Conservation (phyloP, 768 basidiomycete genomes). For the Termitomyces sp. region DNA sequence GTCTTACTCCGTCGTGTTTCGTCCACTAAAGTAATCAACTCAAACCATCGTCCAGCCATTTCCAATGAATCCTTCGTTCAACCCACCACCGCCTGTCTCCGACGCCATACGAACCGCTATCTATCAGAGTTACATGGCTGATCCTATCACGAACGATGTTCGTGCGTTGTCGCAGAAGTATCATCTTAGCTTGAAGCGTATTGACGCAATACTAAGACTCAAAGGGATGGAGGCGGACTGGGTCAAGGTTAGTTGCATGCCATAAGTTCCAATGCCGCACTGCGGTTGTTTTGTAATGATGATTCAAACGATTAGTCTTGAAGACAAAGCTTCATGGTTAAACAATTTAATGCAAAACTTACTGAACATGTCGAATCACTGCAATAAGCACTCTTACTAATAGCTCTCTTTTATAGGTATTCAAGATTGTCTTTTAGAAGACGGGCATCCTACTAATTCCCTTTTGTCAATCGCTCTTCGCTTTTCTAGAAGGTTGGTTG, state of each 20-base stretch:
- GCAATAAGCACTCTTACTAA: slow-evolving; percentile 5
- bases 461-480: background rate
- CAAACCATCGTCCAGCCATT: slow-evolving; percentile 56
- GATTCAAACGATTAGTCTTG: slow-evolving; percentile 92
- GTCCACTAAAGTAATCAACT: slow-evolving; percentile 5
- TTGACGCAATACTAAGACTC: slow-evolving; percentile 78
- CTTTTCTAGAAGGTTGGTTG: slow-evolving; percentile 33
- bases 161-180: slow-evolving; percentile 56
- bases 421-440: background rate
- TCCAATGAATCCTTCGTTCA: slow-evolving; percentile 79
- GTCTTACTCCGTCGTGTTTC: slow-evolving; percentile 14
- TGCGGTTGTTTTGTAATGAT: slow-evolving; percentile 26
- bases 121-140: slow-evolving; percentile 53
- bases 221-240: slow-evolving; percentile 72
- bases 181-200: slow-evolving; percentile 68
- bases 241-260: slow-evolving; percentile 53
- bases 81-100: slow-evolving; percentile 72
- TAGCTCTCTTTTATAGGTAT: slow-evolving; percentile 16
- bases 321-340: slow-evolving; percentile 44
- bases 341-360: background rate
- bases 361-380: background rate
- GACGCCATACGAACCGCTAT: slow-evolving; percentile 51
- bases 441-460: slow-evolving; percentile 11
- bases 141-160: slow-evolving; percentile 51
- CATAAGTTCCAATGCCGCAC: slow-evolving; percentile 11